Evolutionary conservation across 129 eudicot genomes (phyloP), one percentile per base, ranked within the genome.

Genomic region (Silybum marianum): DNA sequence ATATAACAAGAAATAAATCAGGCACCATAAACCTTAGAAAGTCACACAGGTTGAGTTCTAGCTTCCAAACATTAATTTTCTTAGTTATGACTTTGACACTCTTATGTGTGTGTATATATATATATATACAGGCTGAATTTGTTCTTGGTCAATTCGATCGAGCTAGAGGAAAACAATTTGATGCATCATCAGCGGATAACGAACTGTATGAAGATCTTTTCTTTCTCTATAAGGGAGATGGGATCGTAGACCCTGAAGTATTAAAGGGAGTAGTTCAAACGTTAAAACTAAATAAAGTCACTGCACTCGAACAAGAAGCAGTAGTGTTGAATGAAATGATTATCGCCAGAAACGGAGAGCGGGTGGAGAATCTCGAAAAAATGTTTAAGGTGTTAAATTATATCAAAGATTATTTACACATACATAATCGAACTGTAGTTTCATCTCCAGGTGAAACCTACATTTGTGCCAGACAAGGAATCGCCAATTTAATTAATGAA

Each of bases 241-340:
- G 68, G 36, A 48, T 73, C 23, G 74, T 71, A 13, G 97, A 90
- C 78, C 81, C 86, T 34, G 76, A 42, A 80, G 78, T 88, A 34
- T 25, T 92, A 25, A 81, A 85, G 76, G 85, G 91, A 79, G 73
- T 92, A 78, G 86, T 84, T 13, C 88, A 90, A 12, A 86, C 87
- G 72, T 76, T 90, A 76, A 90, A 88, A 81, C 84, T 92, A 6
- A 80, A 40, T 72, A 85, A 84, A 78, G 75, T 85, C 38, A 86
- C 82, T 26, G 88, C 90, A 69, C 85, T 92, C 32, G 87, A 89
- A 44, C 88, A 88, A 79, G 97, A 92, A 81, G 88, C 97, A 63
- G 71, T 86, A 36, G 97, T 94, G 70, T 78, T 92, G 79, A 91
- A 81, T 76, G 91, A 92, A 70, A 84, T 92, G 90, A 91, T 86